A percentile compares a stretch with the other conserved stretches of the same genome.
Conservation (phyloP, 768 basidiomycete genomes). For the Clathrus columnatus region DNA sequence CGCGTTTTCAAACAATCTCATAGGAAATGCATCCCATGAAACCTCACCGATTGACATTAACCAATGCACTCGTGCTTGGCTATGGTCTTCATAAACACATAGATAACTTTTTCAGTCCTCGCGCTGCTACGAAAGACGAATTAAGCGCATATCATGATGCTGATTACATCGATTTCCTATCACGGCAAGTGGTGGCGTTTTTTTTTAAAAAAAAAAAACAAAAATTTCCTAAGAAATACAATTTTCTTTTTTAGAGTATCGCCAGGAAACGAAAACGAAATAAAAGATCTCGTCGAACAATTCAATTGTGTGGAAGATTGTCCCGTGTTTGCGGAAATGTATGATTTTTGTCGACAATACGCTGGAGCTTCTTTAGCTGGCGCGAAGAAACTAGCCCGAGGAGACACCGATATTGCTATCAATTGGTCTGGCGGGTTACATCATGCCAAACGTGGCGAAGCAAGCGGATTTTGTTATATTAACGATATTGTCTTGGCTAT, state of each 20-base stretch:
- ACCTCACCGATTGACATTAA: conserved; percentile 90
- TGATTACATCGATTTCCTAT: conserved; percentile 95
- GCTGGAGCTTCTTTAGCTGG: conserved; percentile 88
- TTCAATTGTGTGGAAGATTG: conserved; percentile 98
- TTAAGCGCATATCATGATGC: conserved; percentile 87
- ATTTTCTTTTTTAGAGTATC: conserved; percentile 56
- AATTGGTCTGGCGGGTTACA: conserved; percentile 99
- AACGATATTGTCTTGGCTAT: conserved; percentile 96
- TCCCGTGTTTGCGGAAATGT: conserved; percentile 92
- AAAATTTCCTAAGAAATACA: too few species aligned
- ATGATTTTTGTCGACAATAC: conserved; percentile 90
- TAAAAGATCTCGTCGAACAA: conserved; percentile 68
- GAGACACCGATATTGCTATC: conserved; percentile 90
- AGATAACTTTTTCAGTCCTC: conserved; percentile 83
- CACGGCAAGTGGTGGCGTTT: conserved; percentile 43
- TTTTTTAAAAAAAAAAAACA: too few species aligned
- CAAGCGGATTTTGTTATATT: conserved; percentile 97
- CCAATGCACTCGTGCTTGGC: conserved; percentile 91
- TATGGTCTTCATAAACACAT: conserved; percentile 96
- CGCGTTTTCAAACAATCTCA: not conserved
- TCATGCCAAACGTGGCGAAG: conserved; percentile 96
- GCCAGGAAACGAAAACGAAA: conserved; percentile 59
- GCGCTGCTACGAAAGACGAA: conserved; percentile 82
- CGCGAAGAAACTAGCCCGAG: conserved; percentile 77
- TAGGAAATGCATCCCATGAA: conserved; percentile 99